Conservation (phyloP, 495 filamentous ascomycete genomes). For the Friedmanniomyces endolithicus region DNA sequence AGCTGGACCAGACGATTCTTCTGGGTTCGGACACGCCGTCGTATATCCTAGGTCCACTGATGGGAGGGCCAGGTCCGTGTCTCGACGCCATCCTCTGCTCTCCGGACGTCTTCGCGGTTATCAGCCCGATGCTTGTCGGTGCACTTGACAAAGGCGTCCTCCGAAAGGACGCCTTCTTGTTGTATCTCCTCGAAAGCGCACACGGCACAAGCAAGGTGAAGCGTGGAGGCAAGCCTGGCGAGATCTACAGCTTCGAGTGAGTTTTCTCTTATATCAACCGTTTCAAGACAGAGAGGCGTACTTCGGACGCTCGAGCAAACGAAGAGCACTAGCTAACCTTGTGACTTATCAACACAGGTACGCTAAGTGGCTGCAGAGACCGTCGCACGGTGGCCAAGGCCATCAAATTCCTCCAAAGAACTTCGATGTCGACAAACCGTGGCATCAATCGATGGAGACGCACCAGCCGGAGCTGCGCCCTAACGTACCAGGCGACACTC, state of each 20-base stretch:
- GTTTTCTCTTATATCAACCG: too few species aligned
- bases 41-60: not conserved
- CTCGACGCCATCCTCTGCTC: not conserved
- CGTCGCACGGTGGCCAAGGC: not conserved
- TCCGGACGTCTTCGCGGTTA: not conserved
- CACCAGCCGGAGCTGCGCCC: not conserved
- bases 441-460: not conserved
- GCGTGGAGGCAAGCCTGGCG: not conserved
- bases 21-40: not conserved
- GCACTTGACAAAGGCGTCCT: not conserved
- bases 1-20: not conserved
- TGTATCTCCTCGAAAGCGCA: not conserved
- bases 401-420: not conserved
- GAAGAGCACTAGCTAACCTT: too few species aligned
- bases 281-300: too few species aligned
- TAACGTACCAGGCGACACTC: not conserved
- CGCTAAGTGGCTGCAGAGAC: not conserved
- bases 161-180: not conserved
- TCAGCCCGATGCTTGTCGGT: not conserved
- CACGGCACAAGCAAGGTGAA: not conserved
- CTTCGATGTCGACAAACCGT: not conserved
- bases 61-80: not conserved
- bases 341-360: too few species aligned
- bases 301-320: too few species aligned
- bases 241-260: too few species aligned